These are phyloP conservation scores for Spathaspora jeffriesii DNA, from an alignment of 1,139 yeast genomes.

Conservation along the genomic window DNA sequence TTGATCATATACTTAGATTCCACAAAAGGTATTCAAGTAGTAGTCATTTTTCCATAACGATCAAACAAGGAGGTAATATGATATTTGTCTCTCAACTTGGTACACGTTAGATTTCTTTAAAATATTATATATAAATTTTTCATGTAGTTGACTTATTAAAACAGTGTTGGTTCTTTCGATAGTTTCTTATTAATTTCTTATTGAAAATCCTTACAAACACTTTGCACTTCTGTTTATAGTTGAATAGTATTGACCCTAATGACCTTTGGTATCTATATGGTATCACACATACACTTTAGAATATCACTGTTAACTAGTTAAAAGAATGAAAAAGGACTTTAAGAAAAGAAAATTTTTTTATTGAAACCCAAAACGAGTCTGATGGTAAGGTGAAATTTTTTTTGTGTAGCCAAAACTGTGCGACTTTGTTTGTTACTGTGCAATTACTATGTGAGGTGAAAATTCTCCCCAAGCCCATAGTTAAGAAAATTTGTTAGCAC, in stretches of 20 bases:
- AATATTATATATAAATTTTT: too few relatives aligned
- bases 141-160: not conserved
- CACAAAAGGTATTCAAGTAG: not conserved
- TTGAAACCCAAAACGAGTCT: not conserved
- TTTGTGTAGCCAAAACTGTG: not conserved
- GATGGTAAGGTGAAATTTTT: slow-evolving; percentile 2
- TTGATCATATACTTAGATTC: not conserved
- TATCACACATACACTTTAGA: slow-evolving; percentile 14
- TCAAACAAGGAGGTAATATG: not conserved
- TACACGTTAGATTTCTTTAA: not conserved
- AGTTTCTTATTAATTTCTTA: not conserved
- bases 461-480: not conserved
- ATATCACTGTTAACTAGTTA: slow-evolving; percentile 14
- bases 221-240: not conserved
- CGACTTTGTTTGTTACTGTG: not conserved
- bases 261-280: not conserved
- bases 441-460: not conserved
- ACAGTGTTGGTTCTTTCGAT: not conserved
- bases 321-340: slow-evolving; percentile 10
- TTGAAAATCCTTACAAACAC: not conserved
- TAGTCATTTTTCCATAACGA: not conserved
- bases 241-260: slow-evolving; percentile 2
- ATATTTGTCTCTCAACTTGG: not conserved
- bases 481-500: not conserved
- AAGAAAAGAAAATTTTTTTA: slow-evolving; percentile 13